These are phyloP conservation scores for Porphyridium purpureum DNA, from an alignment of 23 red algal genomes.

Conservation along the genomic window DNA sequence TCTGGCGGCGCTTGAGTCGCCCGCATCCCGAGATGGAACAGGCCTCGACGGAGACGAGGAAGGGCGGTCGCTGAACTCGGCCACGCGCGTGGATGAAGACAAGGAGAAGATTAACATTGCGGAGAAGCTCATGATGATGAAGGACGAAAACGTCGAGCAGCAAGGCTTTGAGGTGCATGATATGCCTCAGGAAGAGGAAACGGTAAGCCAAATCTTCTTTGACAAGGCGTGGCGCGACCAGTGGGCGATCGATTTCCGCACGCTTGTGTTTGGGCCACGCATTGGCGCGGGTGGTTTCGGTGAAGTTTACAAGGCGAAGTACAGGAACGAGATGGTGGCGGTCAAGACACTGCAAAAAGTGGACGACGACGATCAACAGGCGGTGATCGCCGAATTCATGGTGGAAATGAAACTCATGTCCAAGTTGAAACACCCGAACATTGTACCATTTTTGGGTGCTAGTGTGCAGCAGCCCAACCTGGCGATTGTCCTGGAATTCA, in stretches of 20 bases:
- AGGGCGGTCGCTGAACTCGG: not conserved
- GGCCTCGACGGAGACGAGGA: conserved; percentile 5
- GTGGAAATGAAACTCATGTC: conserved; percentile 99
- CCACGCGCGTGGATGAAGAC: conserved; percentile 8
- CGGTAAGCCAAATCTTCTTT: conserved; percentile 55
- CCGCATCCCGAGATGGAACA: conserved; percentile 5
- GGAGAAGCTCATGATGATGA: conserved; percentile 62
- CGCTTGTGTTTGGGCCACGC: conserved; percentile 67
- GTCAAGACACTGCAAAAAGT: conserved; percentile 83
- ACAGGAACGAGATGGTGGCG: conserved; percentile 62
- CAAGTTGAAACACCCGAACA: conserved; percentile 73
- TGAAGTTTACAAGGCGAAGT: conserved; percentile 78
- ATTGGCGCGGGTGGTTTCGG: conserved; percentile 94
- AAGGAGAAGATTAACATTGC: too few relatives aligned
- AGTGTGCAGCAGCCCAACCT: conserved; percentile 69
- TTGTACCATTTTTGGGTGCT: conserved; percentile 88
- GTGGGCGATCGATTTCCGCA: conserved; percentile 75
- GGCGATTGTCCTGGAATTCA: conserved; percentile 84
- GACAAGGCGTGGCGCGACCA: conserved; percentile 35
- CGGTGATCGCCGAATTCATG: conserved; percentile 65
- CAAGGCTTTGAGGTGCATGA: not conserved
- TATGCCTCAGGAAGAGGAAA: conserved; percentile 27
- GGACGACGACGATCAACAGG: conserved; percentile 73
- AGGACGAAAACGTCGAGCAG: conserved; percentile 1
- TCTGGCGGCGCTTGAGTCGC: conserved; percentile 15